Evolutionary conservation across 352 stramenopile genomes (phyloP).

Genomic region (Phytophthora sp.): DNA sequence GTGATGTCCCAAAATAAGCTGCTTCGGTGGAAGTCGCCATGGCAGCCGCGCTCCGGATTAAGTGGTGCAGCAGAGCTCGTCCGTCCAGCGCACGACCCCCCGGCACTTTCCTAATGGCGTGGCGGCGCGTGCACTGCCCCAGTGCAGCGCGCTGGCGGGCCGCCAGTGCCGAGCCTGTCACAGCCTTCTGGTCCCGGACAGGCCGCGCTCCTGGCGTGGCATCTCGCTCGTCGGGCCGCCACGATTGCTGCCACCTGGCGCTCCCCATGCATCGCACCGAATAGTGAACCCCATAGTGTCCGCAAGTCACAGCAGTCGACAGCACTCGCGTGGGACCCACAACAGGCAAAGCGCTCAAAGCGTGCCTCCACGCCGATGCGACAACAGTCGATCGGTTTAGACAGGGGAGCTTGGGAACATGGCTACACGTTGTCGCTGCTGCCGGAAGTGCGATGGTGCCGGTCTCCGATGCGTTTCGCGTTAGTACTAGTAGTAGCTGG

Average conservation of each 20-base stretch:
- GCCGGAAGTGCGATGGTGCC: too few relatives aligned
- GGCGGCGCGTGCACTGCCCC: too few relatives aligned
- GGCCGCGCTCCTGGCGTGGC: conserved; percentile 19
- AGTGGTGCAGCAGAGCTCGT: too few relatives aligned
- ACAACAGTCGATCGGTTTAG: conserved; percentile 16
- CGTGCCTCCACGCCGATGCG: not conserved
- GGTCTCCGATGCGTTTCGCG: too few relatives aligned
- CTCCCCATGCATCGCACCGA: conserved; percentile 18
- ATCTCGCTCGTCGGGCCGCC: conserved; percentile 7
- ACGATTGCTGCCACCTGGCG: conserved; percentile 9
- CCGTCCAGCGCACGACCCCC: not conserved
- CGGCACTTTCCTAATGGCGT: conserved; percentile 9
- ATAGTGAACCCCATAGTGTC: conserved; percentile 10
- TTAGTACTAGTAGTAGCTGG: too few relatives aligned
- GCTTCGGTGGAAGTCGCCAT: too few relatives aligned
- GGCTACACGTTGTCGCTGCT: conserved; percentile 6
- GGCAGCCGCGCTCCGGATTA: too few relatives aligned
- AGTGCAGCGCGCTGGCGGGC: too few relatives aligned
- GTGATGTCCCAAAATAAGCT: not conserved
- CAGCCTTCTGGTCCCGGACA: conserved; percentile 1
- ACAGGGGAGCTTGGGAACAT: conserved; percentile 18
- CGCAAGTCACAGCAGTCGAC: conserved; percentile 17
- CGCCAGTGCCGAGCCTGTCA: too few relatives aligned
- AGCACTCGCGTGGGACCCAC: conserved; percentile 16
- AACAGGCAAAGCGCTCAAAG: conserved; percentile 4